Base-by-base conservation (phyloP, 768 basidiomycete species). In the Termitomyces sp. region DNA sequence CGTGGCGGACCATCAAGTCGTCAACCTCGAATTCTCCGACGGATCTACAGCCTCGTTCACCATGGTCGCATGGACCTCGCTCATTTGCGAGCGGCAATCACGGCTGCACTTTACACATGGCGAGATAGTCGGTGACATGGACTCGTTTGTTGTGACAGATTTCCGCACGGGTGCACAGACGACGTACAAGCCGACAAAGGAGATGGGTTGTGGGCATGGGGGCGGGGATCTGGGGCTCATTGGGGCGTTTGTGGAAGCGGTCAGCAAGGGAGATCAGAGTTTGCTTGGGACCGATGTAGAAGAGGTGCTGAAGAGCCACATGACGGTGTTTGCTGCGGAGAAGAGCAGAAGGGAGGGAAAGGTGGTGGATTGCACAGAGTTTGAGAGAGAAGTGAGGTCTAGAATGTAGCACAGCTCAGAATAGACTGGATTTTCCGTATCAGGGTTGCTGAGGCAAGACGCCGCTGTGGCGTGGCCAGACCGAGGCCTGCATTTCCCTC, bases 1-100 rank as follows among this genome's bases (percentile, higher is more conserved):
- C 67, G 92, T 95, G 47, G 91, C 89, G 65, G 93, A 95, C 71
- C 86, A 95, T 63, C 93, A 95, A 72, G 88, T 95, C 46, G 93
- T 95, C 61, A 95, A 93, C 68, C 72, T 95, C 56, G 89, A 94
- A 66, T 95, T 91, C 69, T 85, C 87, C 7, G 84, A 85, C 51
- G 91, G 92, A 16, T 79, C 83, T 30, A 95, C 93, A 0, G 90
- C 82, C 13, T 90, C 90, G 0, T 90, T 95, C 70, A 94, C 93
- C 20, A 93, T 95, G 91, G 82, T 92, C 48, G 93, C 93, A 13
- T 90, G 85, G 67, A 90, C 91, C 0, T 80, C 82, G n/a, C 75
- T 81, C 43, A 82, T 93, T 45, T 94, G 93, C 70, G 79, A 89
- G 34, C 87, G 93, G n/a, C 86, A 91, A 65, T 87, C 89, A 5